Evolutionary conservation across 768 basidiomycete species (phyloP), one percentile per base, ranked within the genome.

Genomic region (Boletus pseudopeckii): DNA sequence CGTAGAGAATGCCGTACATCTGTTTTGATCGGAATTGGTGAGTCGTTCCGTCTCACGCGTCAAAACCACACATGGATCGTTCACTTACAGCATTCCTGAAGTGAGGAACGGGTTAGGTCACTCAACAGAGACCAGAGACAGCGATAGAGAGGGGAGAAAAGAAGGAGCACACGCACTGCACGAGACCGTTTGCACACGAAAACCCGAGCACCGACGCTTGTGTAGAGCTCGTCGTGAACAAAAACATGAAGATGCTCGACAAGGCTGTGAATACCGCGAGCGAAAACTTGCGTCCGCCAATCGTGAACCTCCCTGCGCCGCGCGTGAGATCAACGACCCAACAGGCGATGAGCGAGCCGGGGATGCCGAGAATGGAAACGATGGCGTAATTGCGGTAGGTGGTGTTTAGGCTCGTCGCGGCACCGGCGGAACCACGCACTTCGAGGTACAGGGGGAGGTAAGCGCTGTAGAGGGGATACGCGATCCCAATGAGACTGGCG

Each of bases 1-100:
- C 80, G 49, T 77, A 83, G 14, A 81, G 69, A 10, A 80, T 73
- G 10, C 78, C 80, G 54, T 80, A 80, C 77, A 79, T 77, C 75
- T 68, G 24, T 49, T 24, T 45, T 10, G 4, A 30, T 33, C n/a
- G 20, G 2, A 28, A 34, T 28, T 28, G 32, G 39, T 45, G 14
- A 55, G 28, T 22, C 39, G 28, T 10, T 15, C 9, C 10, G 7
- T 47, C 26, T 39, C 30, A 34, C 48, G 22, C 51, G 18, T 53
- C 9, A 6, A 6, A 9, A 38, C 5, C 47, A 39, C 24, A 34
- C n/a, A 26, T 39, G 17, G 28, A 51, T 34, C 10, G 6, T 5
- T 11, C 13, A 57, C 59, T 58, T 45, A 76, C 76, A 28, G 76
- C 75, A 53, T 77, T 73, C 63, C 64, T 65, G 10, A 5, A 41